Evolutionary conservation across 2,329 filamentous ascomycete species (phyloP).

Genomic region (Penicillium frequentans): DNA sequence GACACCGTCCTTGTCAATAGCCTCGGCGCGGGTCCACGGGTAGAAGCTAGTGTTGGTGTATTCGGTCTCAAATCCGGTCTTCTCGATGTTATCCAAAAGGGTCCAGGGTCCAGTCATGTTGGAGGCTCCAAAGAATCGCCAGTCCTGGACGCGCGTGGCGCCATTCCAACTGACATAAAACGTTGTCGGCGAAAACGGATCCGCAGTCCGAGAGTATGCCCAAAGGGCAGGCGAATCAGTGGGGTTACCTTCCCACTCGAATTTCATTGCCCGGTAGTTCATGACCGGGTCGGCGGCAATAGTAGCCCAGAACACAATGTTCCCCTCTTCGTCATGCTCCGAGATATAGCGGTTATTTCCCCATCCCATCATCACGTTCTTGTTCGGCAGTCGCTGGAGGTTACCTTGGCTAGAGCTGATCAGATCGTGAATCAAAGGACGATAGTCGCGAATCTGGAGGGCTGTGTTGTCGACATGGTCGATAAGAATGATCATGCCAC

Average conservation of each 20-base stretch:
- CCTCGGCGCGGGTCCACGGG: conserved; percentile 37
- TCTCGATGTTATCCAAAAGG: conserved; percentile 29
- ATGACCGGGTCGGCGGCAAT: conserved; percentile 36
- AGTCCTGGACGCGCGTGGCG: conserved; percentile 37
- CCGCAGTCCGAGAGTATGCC: conserved; percentile 34
- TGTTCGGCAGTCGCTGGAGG: conserved; percentile 37
- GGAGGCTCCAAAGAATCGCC: conserved; percentile 36
- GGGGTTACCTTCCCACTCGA: conserved; percentile 42
- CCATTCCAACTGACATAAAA: conserved; percentile 45
- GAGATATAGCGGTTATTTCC: conserved; percentile 44
- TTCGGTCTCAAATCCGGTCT: conserved; percentile 41
- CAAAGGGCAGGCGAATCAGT: conserved; percentile 44
- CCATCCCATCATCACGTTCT: conserved; percentile 43
- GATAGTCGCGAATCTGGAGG: conserved; percentile 33
- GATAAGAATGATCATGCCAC: conserved; percentile 41
- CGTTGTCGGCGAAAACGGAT: conserved; percentile 27
- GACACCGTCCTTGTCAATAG: conserved; percentile 32
- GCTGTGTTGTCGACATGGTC: conserved; percentile 39
- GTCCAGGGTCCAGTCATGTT: conserved; percentile 33
- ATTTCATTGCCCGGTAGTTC: conserved; percentile 46
- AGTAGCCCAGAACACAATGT: conserved; percentile 38
- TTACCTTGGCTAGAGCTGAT: conserved; percentile 43
- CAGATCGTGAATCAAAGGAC: conserved; percentile 23
- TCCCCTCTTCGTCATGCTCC: conserved; percentile 39
- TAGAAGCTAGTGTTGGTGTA: conserved; percentile 31